phyloP scores from a whole-genome alignment of 768 basidiomycete species.

The Podaxis sp. region DNA sequence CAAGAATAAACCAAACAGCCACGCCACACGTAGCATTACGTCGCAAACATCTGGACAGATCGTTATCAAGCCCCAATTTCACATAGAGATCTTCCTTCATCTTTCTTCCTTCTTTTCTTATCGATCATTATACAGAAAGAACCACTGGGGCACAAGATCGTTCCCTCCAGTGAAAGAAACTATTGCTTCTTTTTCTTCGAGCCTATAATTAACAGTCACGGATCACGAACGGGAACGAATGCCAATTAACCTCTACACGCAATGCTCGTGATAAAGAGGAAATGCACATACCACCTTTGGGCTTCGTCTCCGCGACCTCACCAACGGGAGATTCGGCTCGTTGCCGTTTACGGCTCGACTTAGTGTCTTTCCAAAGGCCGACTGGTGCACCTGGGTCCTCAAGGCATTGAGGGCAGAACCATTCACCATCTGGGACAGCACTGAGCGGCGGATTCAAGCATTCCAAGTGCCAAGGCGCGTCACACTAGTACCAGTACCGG shows the following conservation, averaged over 20 bases:
- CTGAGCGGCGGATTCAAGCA: constrained; percentile 80
- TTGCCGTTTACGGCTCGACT: constrained; percentile 15
- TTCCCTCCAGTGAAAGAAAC: background rate
- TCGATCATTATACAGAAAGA: background rate
- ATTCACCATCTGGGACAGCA: constrained; percentile 83
- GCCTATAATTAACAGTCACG: constrained; percentile 4
- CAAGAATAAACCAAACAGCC: background rate
- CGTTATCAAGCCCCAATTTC: background rate
- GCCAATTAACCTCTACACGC: background rate
- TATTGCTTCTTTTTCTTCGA: constrained; percentile 13
- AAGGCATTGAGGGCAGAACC: constrained; percentile 83
- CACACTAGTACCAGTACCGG: constrained; percentile 57
- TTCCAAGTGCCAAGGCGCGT: constrained; percentile 79
- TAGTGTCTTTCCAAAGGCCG: constrained; percentile 32
- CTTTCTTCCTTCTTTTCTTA: background rate
- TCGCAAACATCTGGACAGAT: background rate
- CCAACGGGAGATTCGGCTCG: constrained; percentile 3
- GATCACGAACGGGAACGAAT: background rate
- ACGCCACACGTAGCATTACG: background rate
- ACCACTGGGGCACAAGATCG: background rate
- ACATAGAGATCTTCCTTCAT: constrained; percentile 1
- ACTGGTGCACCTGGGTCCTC: constrained; percentile 57
- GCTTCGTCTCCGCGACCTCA: background rate
- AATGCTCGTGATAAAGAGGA: background rate
- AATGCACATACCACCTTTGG: constrained; percentile 5